Conservation (phyloP, 2,329 filamentous ascomycete species). For the Aspergillus sp. region DNA sequence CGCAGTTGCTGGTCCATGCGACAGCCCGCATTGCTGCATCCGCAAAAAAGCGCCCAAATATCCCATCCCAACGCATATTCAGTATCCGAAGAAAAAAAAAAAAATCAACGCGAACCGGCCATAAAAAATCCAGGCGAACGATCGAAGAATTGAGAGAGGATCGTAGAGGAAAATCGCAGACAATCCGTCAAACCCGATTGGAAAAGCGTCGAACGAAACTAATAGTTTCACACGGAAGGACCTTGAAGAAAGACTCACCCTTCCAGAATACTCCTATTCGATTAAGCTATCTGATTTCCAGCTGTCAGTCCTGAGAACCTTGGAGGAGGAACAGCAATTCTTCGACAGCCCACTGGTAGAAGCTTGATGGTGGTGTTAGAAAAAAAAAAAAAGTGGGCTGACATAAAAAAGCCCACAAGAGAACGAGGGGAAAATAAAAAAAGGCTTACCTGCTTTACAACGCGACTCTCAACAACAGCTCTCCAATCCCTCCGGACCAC, state of each 20-base stretch:
- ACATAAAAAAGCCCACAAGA: conserved; percentile 7
- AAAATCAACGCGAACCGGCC: neutral
- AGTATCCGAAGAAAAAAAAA: neutral
- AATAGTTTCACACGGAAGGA: neutral
- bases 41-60: neutral
- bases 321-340: conserved; percentile 19
- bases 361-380: conserved; percentile 7
- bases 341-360: conserved; percentile 23
- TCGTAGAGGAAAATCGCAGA: neutral
- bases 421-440: conserved; percentile 1
- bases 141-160: conserved; percentile 1
- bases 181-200: neutral
- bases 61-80: neutral
- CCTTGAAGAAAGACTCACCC: conserved; percentile 4
- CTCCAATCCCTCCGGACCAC: conserved; percentile 20
- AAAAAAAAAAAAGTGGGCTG: conserved; percentile 7
- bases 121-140: neutral
- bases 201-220: neutral
- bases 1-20: neutral
- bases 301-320: conserved; percentile 20
- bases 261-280: neutral
- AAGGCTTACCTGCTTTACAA: conserved; percentile 6
- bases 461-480: conserved; percentile 14
- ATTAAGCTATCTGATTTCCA: conserved; percentile 7
- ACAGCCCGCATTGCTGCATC: neutral